phyloP scores from a whole-genome alignment of 2,329 filamentous ascomycete species.

The Epichloe hybrida region DNA sequence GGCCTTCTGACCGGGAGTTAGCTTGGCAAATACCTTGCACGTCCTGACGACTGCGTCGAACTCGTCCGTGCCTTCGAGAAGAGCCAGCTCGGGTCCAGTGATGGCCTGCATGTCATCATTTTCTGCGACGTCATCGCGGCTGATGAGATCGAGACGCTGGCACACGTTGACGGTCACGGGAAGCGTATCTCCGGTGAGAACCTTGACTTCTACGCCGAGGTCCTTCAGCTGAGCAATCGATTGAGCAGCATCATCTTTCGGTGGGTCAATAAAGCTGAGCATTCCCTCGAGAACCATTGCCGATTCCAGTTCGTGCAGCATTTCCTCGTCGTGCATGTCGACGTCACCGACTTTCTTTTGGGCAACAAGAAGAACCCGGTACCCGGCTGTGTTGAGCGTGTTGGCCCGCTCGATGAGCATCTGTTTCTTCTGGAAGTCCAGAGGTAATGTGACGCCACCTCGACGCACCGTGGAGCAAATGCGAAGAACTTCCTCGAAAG shows the following conservation, averaged over 20 bases:
- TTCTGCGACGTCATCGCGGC: constrained; percentile 6
- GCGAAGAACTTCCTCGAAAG: constrained; percentile 15
- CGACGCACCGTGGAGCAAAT: constrained; percentile 11
- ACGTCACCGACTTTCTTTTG: constrained; percentile 9
- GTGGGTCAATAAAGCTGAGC: constrained; percentile 16
- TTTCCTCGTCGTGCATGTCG: constrained; percentile 9
- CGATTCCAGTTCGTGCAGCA: constrained; percentile 11
- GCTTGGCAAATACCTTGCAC: constrained; percentile 17
- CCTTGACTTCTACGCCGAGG: constrained; percentile 15
- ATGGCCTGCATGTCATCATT: constrained; percentile 12
- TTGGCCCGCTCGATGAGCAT: constrained; percentile 7
- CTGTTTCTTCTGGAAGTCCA: constrained; percentile 8
- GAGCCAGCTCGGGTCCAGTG: constrained; percentile 12
- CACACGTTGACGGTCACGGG: constrained; percentile 17
- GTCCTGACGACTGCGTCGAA: constrained; percentile 11
- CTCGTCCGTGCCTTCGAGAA: constrained; percentile 8
- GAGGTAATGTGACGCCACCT: constrained; percentile 5
- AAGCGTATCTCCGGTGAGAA: constrained; percentile 16
- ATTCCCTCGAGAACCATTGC: constrained; percentile 15
- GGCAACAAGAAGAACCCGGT: constrained; percentile 13
- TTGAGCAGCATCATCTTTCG: constrained; percentile 15
- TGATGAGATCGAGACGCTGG: constrained; percentile 11
- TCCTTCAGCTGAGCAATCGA: constrained; percentile 12
- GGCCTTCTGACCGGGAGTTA: constrained; percentile 15
- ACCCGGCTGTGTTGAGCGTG: constrained; percentile 10